Conservation (phyloP, 371 early-diverging fungal genomes). For the Syncephalastrum racemosum region DNA sequence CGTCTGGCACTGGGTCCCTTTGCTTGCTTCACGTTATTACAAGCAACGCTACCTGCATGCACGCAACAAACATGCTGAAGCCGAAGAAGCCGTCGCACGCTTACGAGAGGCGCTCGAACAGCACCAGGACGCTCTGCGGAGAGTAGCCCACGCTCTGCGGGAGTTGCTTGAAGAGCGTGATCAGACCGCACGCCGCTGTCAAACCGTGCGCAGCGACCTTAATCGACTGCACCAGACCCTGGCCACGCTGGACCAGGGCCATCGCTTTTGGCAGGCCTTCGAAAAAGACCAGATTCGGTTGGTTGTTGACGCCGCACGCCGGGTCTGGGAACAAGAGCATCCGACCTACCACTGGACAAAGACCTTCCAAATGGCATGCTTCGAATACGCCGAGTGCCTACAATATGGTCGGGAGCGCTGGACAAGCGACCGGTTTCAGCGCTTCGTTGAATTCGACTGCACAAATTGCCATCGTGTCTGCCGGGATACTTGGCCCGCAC, state of each 20-base stretch:
- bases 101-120: constrained; percentile 27
- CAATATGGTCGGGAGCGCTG: constrained; percentile 27
- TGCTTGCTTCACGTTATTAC: constrained; percentile 23
- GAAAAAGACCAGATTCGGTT: constrained; percentile 25
- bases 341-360: constrained; percentile 17
- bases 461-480: constrained; percentile 20
- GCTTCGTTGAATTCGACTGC: constrained; percentile 32
- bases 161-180: constrained; percentile 4
- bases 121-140: constrained; percentile 18
- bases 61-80: constrained; percentile 28
- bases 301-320: constrained; percentile 22
- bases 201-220: constrained; percentile 15
- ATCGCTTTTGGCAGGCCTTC: constrained; percentile 31
- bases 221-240: constrained; percentile 9
- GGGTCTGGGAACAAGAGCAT: constrained; percentile 1
- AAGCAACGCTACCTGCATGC: constrained; percentile 38
- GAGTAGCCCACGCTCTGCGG: constrained; percentile 11
- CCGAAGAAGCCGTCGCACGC: constrained; percentile 40
- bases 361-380: constrained; percentile 28
- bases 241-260: constrained; percentile 16
- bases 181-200: constrained; percentile 9
- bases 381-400: constrained; percentile 33
- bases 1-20: constrained; percentile 26
- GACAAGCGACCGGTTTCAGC: constrained; percentile 7
- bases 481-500: constrained; percentile 32